Base-by-base conservation (phyloP, 345 rosid genomes). In the Aquilaria sinensis region DNA sequence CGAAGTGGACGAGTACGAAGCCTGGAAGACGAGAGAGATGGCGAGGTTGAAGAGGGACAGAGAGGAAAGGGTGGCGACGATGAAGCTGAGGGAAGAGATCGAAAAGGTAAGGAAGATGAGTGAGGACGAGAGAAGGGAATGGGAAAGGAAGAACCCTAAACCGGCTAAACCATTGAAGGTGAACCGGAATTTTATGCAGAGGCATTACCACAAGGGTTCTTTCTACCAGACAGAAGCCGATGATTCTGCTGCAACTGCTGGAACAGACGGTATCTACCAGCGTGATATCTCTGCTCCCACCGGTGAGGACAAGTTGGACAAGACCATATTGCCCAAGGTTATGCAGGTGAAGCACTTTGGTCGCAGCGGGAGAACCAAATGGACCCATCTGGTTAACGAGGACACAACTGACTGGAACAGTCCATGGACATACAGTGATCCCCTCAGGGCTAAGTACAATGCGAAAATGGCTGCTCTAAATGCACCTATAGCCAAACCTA, bases 271-370 rank as follows among this genome's bases (percentile, higher is more conserved):
- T 8, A 82, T 87, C 56, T 82, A 53, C 61, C 58, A 43, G 14
- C 84, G 96, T 0, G 91, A 88, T 75, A 85, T 74, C 84, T 88
- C 91, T 70, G 75, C 84, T 6, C 96, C 91, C 0, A 88, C 96
- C 9, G 96, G 96, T 31, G 96, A 85, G 49, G 96, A 88, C 78
- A 88, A 71, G 72, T 73, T 88, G 96, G 84, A 85, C 61, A 88
- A 85, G 67, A 74, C 80, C 34, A 86, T 84, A 63, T 64, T 86
- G 58, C 93, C 93, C 0, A 86, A 84, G 66, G 93, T 86, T 56
- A 84, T 86, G 93, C 93, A 87, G 62, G 90, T 87, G 66, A 82
- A 87, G 66, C 86, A 88, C 78, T 88, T 88, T 63, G 90, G 92
- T 70, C 89, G 96, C 2, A 88, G 92, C 58, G 92, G 96, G 46